Percentiles rank a stretch among this genome's conserved stretches.
Conservation (phyloP, 2,329 filamentous ascomycete genomes). For the Colletotrichum costaricense region DNA sequence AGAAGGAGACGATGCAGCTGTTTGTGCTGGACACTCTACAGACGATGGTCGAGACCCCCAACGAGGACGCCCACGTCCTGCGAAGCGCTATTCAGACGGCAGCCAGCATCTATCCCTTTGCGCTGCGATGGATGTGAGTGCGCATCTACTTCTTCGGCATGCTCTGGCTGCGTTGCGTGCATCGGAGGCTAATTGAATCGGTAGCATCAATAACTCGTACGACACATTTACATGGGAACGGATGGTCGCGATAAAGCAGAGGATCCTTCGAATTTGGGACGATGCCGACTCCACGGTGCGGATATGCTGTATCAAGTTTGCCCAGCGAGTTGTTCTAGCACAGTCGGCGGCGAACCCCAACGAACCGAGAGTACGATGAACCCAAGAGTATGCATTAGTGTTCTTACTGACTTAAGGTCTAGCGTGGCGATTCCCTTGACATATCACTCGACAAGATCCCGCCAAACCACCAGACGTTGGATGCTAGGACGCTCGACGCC, state of each 20-base stretch:
- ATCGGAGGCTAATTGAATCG: slow-evolving; percentile 43
- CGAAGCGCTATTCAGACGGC: slow-evolving; percentile 89
- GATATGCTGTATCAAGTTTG: slow-evolving; percentile 97
- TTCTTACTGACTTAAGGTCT: slow-evolving; percentile 39
- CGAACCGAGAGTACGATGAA: slow-evolving; percentile 79
- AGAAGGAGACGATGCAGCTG: slow-evolving; percentile 84
- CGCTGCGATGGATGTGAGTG: slow-evolving; percentile 95
- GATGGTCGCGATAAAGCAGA: slow-evolving; percentile 89
- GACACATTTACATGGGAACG: slow-evolving; percentile 87
- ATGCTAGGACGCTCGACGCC: slow-evolving; percentile 85
- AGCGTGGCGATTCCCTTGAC: slow-evolving; percentile 69
- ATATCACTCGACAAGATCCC: slow-evolving; percentile 90
- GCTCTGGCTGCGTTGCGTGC: not conserved
- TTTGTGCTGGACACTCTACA: slow-evolving; percentile 83
- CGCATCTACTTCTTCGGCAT: not conserved
- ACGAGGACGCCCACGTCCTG: slow-evolving; percentile 82
- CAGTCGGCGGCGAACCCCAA: slow-evolving; percentile 86
- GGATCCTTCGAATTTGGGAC: slow-evolving; percentile 91
- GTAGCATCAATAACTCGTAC: slow-evolving; percentile 86
- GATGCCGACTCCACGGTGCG: slow-evolving; percentile 78
- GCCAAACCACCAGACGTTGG: slow-evolving; percentile 82
- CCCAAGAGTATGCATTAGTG: slow-evolving; percentile 24
- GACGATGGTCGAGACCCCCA: slow-evolving; percentile 75
- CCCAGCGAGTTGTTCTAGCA: slow-evolving; percentile 90
- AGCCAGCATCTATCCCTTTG: slow-evolving; percentile 91